phyloP scores from a whole-genome alignment of 2,329 filamentous ascomycete genomes.

The Penicillium sp. region DNA sequence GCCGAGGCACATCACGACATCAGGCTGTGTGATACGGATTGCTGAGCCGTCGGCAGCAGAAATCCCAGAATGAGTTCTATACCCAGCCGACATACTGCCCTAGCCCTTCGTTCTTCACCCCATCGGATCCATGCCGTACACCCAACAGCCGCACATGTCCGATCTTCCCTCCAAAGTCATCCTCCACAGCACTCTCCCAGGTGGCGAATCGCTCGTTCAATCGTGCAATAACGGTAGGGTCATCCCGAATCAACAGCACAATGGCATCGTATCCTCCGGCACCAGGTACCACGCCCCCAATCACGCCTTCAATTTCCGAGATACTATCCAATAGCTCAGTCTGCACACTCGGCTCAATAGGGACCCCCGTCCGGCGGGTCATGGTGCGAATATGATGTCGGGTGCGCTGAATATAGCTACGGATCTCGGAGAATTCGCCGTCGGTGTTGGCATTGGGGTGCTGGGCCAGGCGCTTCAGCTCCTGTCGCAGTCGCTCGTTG shows the following conservation, averaged over 20 bases:
- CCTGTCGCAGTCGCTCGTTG: conserved; percentile 68
- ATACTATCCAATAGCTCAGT: conserved; percentile 79
- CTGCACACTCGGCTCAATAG: conserved; percentile 85
- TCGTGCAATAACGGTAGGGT: conserved; percentile 58
- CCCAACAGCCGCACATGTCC: conserved; percentile 46
- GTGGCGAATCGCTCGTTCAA: conserved; percentile 61
- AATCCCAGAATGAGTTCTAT: conserved; percentile 12
- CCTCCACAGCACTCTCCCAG: conserved; percentile 58
- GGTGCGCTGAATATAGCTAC: conserved; percentile 51
- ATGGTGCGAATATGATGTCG: conserved; percentile 68
- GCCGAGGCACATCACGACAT: conserved; percentile 2
- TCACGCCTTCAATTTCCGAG: conserved; percentile 68
- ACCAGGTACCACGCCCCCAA: conserved; percentile 88
- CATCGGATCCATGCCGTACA: conserved; percentile 48
- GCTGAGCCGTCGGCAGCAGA: conserved; percentile 5
- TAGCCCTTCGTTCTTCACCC: conserved; percentile 41
- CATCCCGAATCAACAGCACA: conserved; percentile 73
- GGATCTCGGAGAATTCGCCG: conserved; percentile 53
- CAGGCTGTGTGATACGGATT: background rate
- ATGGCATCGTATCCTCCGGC: conserved; percentile 93
- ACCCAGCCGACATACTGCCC: conserved; percentile 42
- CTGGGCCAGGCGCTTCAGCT: conserved; percentile 56
- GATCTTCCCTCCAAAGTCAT: conserved; percentile 46
- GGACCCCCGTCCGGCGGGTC: conserved; percentile 70
- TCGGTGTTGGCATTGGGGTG: conserved; percentile 42